Percentiles rank a stretch among this genome's conserved stretches.
phyloP scores from a whole-genome alignment of 768 basidiomycete species.

The Boletus reticuloceps region DNA sequence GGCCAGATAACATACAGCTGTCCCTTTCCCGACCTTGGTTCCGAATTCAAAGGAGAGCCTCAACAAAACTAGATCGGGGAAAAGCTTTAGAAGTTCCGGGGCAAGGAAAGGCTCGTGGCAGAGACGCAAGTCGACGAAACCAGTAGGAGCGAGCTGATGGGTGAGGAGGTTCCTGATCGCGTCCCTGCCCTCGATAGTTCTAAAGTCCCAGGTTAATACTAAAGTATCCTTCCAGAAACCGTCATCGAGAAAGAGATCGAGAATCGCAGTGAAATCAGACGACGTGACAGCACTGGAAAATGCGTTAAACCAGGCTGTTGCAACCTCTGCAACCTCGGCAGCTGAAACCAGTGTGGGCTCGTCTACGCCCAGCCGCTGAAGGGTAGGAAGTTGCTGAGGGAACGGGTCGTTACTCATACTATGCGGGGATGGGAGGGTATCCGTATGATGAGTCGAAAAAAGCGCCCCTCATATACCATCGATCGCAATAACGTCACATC shows the following conservation, averaged over 20 bases:
- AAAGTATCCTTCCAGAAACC: constrained; percentile 54
- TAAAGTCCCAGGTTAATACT: constrained; percentile 55
- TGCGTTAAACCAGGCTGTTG: constrained; percentile 22
- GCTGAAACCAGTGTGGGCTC: constrained; percentile 21
- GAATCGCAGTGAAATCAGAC: constrained; percentile 13
- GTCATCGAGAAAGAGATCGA: constrained; percentile 28
- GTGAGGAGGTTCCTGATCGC: constrained; percentile 40
- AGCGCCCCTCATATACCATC: background rate
- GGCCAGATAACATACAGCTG: constrained; percentile 53
- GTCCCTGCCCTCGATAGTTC: constrained; percentile 42
- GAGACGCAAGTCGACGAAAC: constrained; percentile 9
- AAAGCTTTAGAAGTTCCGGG: constrained; percentile 38
- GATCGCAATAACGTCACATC: background rate
- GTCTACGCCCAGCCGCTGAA: constrained; percentile 25
- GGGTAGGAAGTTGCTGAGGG: constrained; percentile 30
- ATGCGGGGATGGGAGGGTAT: background rate
- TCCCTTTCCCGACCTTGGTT: constrained; percentile 45
- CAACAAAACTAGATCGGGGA: constrained; percentile 58
- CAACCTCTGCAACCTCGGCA: constrained; percentile 17
- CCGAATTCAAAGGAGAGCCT: constrained; percentile 56
- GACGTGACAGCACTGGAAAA: constrained; percentile 23
- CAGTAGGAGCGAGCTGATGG: constrained; percentile 31
- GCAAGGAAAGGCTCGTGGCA: constrained; percentile 23
- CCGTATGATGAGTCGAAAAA: background rate
- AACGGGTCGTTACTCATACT: constrained; percentile 18